Percentiles rank a stretch among this genome's conserved stretches.
These are phyloP conservation scores for Celoporthe dispersa DNA, from an alignment of 2,329 filamentous ascomycete species.

Conservation along the genomic window DNA sequence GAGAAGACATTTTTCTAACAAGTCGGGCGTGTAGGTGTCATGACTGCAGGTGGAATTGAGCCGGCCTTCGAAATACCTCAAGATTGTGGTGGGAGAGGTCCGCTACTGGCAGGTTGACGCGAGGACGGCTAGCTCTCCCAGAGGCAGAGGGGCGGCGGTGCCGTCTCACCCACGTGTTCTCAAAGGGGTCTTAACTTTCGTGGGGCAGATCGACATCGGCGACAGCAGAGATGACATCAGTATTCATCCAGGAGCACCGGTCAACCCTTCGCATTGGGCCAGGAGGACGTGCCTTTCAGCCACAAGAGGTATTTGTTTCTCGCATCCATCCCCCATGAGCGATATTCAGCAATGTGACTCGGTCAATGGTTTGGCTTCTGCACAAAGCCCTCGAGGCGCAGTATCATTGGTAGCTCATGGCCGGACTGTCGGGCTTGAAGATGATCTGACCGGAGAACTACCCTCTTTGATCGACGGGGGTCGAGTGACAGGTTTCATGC, in stretches of 20 bases:
- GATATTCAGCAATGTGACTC: not conserved
- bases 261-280: not conserved
- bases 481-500: constrained; percentile 18
- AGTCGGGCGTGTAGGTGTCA: constrained; percentile 20
- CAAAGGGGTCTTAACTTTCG: not conserved
- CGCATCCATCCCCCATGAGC: not conserved
- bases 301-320: not conserved
- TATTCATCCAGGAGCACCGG: not conserved
- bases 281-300: not conserved
- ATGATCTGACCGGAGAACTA: not conserved
- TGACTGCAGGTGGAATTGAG: constrained; percentile 7
- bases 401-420: not conserved
- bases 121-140: not conserved
- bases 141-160: not conserved
- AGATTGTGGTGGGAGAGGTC: not conserved
- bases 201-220: not conserved
- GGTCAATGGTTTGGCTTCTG: not conserved
- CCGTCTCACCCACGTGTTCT: not conserved
- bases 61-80: constrained; percentile 17
- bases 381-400: not conserved
- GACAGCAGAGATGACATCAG: not conserved
- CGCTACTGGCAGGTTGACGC: not conserved
- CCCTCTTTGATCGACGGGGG: constrained; percentile 3
- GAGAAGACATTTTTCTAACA: constrained; percentile 9
- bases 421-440: not conserved